Percentiles rank a stretch among this genome's conserved stretches.
Evolutionary conservation across 441 rosid genomes (phyloP).

Genomic region (Metrosideros polymorpha): DNA sequence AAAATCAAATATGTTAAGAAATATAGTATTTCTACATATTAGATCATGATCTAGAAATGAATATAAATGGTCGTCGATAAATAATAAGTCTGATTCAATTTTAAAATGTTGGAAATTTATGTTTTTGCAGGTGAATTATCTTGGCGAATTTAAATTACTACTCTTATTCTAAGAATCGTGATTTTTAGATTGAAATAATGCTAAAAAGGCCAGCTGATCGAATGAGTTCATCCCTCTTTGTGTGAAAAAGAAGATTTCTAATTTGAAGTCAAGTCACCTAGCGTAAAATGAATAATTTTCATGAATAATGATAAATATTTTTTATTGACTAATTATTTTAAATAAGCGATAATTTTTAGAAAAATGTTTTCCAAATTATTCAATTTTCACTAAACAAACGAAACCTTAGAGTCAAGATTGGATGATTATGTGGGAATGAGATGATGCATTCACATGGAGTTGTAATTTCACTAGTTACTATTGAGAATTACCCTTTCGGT

Average conservation of each 20-base stretch:
- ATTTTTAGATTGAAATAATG: background rate
- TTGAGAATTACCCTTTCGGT: no score
- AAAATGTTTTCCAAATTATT: no score
- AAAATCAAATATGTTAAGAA: background rate
- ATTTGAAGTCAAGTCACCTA: background rate
- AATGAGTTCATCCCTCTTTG: background rate
- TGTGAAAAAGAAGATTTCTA: background rate
- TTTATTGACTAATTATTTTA: no score
- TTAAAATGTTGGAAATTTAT: background rate
- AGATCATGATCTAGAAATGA: background rate
- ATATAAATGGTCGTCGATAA: background rate
- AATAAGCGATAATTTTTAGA: no score
- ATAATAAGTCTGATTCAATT: background rate
- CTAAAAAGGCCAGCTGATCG: background rate
- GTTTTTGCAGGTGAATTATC: background rate
- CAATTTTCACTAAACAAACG: no score
- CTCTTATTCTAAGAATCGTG: background rate
- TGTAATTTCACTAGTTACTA: no score
- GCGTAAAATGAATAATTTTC: no score
- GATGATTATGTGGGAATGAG: background rate
- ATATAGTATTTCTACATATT: background rate
- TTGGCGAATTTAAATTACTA: background rate
- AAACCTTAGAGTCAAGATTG: background rate
- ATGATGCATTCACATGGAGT: no score
- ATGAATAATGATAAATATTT: no score